Conservation (phyloP, 371 early-diverging fungal genomes). For the Nematocida sp. region DNA sequence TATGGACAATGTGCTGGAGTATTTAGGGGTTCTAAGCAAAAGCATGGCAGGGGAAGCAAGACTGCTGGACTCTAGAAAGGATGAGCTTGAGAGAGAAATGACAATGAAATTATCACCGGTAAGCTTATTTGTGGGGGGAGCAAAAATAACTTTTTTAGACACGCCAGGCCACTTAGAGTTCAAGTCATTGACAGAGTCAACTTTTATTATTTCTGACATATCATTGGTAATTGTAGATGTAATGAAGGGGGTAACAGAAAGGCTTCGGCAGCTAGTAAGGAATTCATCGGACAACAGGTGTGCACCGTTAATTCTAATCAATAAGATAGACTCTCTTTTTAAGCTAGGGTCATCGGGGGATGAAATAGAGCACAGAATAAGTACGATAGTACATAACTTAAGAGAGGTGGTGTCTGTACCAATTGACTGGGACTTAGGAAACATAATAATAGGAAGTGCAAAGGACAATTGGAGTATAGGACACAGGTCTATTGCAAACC, state of each 20-base stretch:
- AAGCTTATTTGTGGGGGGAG: conserved; percentile 3
- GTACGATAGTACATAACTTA: conserved; percentile 9
- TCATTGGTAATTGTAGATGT: conserved; percentile 92
- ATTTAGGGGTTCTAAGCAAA: conserved; percentile 89
- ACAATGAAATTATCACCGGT: conserved; percentile 84
- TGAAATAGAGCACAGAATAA: conserved; percentile 29
- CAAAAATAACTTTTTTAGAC: conserved; percentile 77
- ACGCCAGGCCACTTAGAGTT: conserved; percentile 99
- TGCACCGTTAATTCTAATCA: conserved; percentile 13
- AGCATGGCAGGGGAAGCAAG: conserved; percentile 93
- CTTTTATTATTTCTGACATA: conserved; percentile 89
- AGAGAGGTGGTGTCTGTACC: neutral
- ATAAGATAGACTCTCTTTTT: conserved; percentile 48
- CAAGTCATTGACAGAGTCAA: conserved; percentile 87
- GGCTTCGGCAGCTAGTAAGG: conserved; percentile 36
- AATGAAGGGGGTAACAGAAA: conserved; percentile 82
- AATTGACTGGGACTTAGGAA: conserved; percentile 30
- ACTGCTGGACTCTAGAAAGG: conserved; percentile 91
- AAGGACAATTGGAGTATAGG: conserved; percentile 47
- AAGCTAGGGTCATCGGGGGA: conserved; percentile 3
- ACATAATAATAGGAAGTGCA: conserved; percentile 43
- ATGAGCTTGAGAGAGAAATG: conserved; percentile 97
- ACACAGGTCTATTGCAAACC: neutral
- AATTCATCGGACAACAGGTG: neutral
- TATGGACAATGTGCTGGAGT: conserved; percentile 88